Conservation (phyloP, 2,329 filamentous ascomycete genomes). For the Fusarium irregulare region DNA sequence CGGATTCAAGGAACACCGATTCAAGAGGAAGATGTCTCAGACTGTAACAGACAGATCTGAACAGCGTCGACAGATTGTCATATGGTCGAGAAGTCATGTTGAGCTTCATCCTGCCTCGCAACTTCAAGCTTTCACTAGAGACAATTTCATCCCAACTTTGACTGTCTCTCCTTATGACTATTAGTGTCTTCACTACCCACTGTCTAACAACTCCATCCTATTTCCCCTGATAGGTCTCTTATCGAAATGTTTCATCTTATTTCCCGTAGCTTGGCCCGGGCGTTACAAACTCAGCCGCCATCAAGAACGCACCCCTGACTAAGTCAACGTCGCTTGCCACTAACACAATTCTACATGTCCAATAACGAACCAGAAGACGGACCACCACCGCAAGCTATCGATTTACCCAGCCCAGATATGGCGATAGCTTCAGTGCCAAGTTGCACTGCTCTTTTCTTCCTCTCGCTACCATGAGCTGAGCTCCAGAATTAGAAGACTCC, state of each 20-base stretch:
- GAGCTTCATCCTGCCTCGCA: not conserved
- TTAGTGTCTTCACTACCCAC: not conserved
- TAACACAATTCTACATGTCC: not conserved
- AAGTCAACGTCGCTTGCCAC: constrained; percentile 7
- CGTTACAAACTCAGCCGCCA: constrained; percentile 1
- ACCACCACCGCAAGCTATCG: constrained; percentile 31
- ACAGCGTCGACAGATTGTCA: not conserved
- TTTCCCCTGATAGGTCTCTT: not conserved
- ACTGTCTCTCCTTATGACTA: not conserved
- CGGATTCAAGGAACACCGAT: not conserved
- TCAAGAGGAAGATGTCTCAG: not conserved
- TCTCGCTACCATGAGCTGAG: constrained; percentile 3
- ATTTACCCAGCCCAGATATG: constrained; percentile 26
- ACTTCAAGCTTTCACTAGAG: not conserved
- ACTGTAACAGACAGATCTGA: not conserved
- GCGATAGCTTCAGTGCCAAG: constrained; percentile 30
- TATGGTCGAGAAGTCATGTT: not conserved
- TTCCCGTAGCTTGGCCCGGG: constrained; percentile 4
- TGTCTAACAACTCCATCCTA: not conserved
- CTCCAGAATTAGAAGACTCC: constrained; percentile 15
- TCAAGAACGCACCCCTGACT: not conserved
- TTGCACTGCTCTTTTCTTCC: not conserved
- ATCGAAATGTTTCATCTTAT: constrained; percentile 26
- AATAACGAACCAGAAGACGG: not conserved
- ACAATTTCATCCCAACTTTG: not conserved